Conservation (phyloP, 805 yeast species). For the Brettanomyces naardenensis region DNA sequence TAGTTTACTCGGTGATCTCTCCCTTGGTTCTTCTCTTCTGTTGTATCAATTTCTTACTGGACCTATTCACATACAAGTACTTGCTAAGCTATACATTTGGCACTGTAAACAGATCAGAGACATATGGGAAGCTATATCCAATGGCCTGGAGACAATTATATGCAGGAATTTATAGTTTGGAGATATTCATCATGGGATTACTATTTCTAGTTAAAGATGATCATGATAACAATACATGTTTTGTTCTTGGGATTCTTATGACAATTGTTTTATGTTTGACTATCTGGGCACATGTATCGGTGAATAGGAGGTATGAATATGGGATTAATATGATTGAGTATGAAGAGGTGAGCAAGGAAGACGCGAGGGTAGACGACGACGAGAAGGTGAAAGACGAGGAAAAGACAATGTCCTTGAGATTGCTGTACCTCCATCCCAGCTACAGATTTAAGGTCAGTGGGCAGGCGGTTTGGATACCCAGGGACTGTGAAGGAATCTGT, state of each 20-base stretch:
- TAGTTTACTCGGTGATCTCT: slow-evolving; percentile 71
- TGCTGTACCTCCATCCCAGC: slow-evolving; percentile 16
- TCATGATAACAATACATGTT: slow-evolving; percentile 34
- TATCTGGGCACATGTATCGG: slow-evolving; percentile 45
- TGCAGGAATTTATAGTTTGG: slow-evolving; percentile 76
- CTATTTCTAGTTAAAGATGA: slow-evolving; percentile 53
- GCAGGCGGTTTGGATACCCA: slow-evolving; percentile 21
- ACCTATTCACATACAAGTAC: slow-evolving; percentile 63
- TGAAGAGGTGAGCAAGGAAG: slow-evolving; percentile 10
- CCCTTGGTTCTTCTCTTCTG: slow-evolving; percentile 67
- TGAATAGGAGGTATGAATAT: slow-evolving; percentile 35
- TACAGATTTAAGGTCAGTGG: slow-evolving; percentile 14
- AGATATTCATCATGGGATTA: slow-evolving; percentile 69
- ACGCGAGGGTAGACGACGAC: background rate
- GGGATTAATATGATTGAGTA: slow-evolving; percentile 32
- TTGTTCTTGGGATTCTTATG: slow-evolving; percentile 45
- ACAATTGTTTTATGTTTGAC: slow-evolving; percentile 44
- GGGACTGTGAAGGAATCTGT: slow-evolving; percentile 19
- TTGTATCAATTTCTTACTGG: slow-evolving; percentile 46
- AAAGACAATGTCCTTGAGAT: slow-evolving; percentile 1
- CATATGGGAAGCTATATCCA: slow-evolving; percentile 66
- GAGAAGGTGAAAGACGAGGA: background rate
- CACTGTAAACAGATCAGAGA: slow-evolving; percentile 46
- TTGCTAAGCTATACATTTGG: slow-evolving; percentile 52
- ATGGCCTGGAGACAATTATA: slow-evolving; percentile 69